Base-by-base conservation (phyloP, 2,329 filamentous ascomycete species). In the Cadophora malorum region DNA sequence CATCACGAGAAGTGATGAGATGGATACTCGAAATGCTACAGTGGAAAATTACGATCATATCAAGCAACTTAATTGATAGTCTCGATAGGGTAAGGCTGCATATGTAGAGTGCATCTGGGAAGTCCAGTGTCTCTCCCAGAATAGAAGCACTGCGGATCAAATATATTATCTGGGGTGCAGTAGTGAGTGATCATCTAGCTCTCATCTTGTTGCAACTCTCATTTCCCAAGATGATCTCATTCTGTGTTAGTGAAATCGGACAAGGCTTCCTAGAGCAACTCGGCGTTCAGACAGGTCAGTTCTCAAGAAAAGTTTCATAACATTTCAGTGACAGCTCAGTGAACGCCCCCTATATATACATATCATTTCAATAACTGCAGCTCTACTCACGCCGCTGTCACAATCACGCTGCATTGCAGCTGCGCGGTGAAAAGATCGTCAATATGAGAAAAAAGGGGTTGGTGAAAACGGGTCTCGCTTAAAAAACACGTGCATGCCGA, bases 191-290 rank as follows among this genome's bases (percentile, higher is more conserved):
- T 45, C 35, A 45, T 41, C 33, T 38, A 38, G 31, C 9, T 41
- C 23, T 23, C 55, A 10, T 53, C 23, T 45, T 33, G 8, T 9
- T 33, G 25, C 6, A 33, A 12, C 33, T 45, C 21, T 9, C 56
- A 59, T 41, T 59, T 59, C 38, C 56, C 56, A n/a, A 28, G 45
- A 45, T 59, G 56, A 59, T 45, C 35, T 59, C 56, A 59, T 45
- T 25, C 21, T 59, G n/a, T 38, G 35, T 59, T 19, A 45, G 35
- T 59, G 21, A 28, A 35, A 59, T 59, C 35, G 21, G 5, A 23
- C 21, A 38, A 38, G 16, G 21, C 33, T 41, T 14, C n/a, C 14
- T 31, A 9, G 25, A 9, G n/a, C 19, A 6, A 16, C 38, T 25
- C 2, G 33, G 56, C 33, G 41, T 59, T 41, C 14, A 25, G 35